Evolutionary conservation across 441 rosid genomes (phyloP), one percentile per base, ranked within the genome.

Genomic region (Pelargonium australe): DNA sequence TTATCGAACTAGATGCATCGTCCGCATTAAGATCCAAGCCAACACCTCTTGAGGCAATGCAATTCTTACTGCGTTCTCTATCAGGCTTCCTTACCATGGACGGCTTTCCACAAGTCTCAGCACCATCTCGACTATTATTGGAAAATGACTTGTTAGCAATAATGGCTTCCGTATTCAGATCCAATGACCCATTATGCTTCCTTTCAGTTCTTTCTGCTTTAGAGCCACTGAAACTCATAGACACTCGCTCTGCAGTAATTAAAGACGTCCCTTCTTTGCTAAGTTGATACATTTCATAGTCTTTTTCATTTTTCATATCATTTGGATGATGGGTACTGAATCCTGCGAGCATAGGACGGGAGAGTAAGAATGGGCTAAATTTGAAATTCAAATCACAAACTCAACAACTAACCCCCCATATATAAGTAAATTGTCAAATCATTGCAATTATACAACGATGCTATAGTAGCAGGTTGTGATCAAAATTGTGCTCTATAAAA

Each of bases 1-100:
- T 83, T 67, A 79, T 71, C 55, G 83, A 83, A 80, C 88, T 87
- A 5, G 77, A 71, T 74, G 75, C 79, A 45, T 77, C 85, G 78
- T 85, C 89, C 40, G 79, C 81, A 68, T 84, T 84, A 62, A 82
- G 87, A 79, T 84, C 88, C 77, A 81, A 72, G 65, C 74, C 84
- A 63, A 76, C 72, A 45, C 79, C 80, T 71, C 44, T 73, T 4
- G 83, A 67, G 61, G 74, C 70, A 37, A 64, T 73, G 79, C 81
- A 64, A 64, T 73, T 77, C 55, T 68, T 31, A 23, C 76, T 79
- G 40, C 40, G 40, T 74, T 81, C 80, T 4, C 64, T 70, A 75
- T 19, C 65, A 13, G 47, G 75, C 77, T 64, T 80, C 72, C 53
- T 70, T 19, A 60, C 71, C 68, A 78, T 68, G 51, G 76, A 73